Conservation (phyloP, 2,329 filamentous ascomycete genomes). For the Xylariaceae sp. region DNA sequence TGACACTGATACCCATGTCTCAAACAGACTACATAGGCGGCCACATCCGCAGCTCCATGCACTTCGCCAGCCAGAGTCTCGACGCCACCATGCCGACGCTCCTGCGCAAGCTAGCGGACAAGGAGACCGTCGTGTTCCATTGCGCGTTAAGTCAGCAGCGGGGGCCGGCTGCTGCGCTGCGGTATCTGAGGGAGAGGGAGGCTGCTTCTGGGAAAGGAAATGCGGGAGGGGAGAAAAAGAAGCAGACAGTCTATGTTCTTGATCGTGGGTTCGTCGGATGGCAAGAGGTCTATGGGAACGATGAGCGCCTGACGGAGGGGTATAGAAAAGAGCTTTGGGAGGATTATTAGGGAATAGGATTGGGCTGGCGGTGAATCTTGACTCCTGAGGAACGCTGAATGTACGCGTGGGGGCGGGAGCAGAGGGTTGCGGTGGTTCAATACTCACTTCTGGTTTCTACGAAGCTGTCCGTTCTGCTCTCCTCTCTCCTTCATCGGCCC, state of each 20-base stretch:
- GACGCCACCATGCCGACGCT: constrained; percentile 78
- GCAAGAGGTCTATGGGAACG: constrained; percentile 79
- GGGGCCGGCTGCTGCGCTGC: constrained; percentile 77
- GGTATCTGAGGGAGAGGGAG: constrained; percentile 70
- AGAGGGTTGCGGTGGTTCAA: no score
- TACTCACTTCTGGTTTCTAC: no score
- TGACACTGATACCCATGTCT: not conserved
- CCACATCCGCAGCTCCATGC: constrained; percentile 73
- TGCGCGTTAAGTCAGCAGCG: constrained; percentile 89
- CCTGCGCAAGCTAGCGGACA: constrained; percentile 70
- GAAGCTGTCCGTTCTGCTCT: no score
- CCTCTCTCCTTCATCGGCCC: no score
- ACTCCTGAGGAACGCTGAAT: no score
- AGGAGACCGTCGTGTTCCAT: constrained; percentile 87
- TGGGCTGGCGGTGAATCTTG: no score
- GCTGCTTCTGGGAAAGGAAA: constrained; percentile 34
- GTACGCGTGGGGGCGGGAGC: no score
- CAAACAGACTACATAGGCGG: constrained; percentile 89
- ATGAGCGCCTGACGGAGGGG: constrained; percentile 76
- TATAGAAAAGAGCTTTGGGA: constrained; percentile 85
- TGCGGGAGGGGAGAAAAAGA: constrained; percentile 24
- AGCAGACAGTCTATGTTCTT: constrained; percentile 75
- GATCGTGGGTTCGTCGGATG: constrained; percentile 82
- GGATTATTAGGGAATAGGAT: no score
- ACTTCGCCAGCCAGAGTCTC: constrained; percentile 70